phyloP scores from a whole-genome alignment of 495 filamentous ascomycete genomes.

The Penicillium atrosanguineum region DNA sequence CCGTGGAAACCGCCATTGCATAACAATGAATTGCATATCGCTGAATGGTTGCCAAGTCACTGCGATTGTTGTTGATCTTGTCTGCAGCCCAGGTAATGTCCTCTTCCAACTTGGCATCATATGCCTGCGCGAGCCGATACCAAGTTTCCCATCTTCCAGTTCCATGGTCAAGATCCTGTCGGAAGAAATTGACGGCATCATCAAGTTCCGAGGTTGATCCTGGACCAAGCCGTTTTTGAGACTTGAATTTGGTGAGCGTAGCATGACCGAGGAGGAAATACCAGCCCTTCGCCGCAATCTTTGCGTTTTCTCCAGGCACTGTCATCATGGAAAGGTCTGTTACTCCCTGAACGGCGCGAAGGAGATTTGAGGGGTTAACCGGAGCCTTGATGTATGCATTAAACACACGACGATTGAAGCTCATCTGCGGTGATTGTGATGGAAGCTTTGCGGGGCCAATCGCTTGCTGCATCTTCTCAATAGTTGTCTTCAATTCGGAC shows the following conservation, averaged over 20 bases:
- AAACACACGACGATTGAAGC: slow-evolving; percentile 72
- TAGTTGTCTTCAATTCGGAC: slow-evolving; percentile 78
- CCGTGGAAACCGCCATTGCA: slow-evolving; percentile 78
- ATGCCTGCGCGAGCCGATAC: slow-evolving; percentile 90
- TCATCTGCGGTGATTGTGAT: slow-evolving; percentile 63
- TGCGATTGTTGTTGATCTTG: slow-evolving; percentile 82
- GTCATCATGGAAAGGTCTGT: slow-evolving; percentile 56
- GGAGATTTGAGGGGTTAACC: slow-evolving; percentile 79
- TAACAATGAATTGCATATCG: slow-evolving; percentile 89
- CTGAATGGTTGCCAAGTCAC: slow-evolving; percentile 72
- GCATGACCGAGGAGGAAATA: slow-evolving; percentile 90
- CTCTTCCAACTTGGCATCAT: slow-evolving; percentile 89
- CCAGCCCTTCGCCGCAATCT: slow-evolving; percentile 81
- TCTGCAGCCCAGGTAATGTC: slow-evolving; percentile 92
- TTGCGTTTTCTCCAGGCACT: slow-evolving; percentile 49
- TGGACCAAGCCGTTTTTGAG: slow-evolving; percentile 73
- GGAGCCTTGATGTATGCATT: slow-evolving; percentile 73
- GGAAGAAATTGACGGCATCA: slow-evolving; percentile 75
- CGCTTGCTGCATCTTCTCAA: slow-evolving; percentile 84
- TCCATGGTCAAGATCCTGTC: slow-evolving; percentile 81
- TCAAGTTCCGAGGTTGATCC: slow-evolving; percentile 83
- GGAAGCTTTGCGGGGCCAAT: slow-evolving; percentile 64
- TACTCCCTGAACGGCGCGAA: slow-evolving; percentile 72
- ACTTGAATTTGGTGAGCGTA: slow-evolving; percentile 80
- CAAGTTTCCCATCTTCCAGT: slow-evolving; percentile 91